Evolutionary conservation across 2,329 filamentous ascomycete genomes (phyloP).

Genomic region (Aureobasidium pullulans): DNA sequence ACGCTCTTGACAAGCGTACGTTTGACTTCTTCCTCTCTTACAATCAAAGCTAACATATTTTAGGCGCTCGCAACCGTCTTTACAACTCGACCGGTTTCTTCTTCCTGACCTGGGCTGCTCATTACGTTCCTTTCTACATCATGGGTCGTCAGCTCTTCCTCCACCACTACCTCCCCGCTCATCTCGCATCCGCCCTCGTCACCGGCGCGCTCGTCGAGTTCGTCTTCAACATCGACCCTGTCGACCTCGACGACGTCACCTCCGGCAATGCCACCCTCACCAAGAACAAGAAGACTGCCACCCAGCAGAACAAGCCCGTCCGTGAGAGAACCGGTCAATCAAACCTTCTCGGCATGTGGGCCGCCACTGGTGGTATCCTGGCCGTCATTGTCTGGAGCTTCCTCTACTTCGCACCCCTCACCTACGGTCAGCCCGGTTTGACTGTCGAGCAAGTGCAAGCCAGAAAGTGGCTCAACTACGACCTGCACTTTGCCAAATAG

Average conservation of each 20-base stretch:
- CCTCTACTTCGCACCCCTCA: slow-evolving; percentile 90
- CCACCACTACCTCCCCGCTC: slow-evolving; percentile 93
- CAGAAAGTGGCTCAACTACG: slow-evolving; percentile 94
- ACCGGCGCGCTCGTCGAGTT: slow-evolving; percentile 91
- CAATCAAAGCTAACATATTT: slow-evolving; percentile 26
- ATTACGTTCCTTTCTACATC: slow-evolving; percentile 95
- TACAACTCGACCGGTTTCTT: slow-evolving; percentile 99
- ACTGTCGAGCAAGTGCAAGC: slow-evolving; percentile 67
- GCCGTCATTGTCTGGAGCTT: slow-evolving; percentile 65
- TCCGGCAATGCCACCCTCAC: slow-evolving; percentile 30
- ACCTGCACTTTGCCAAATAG: slow-evolving; percentile 97
- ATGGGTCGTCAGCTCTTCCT: slow-evolving; percentile 98
- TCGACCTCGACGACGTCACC: slow-evolving; percentile 47
- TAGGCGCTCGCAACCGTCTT: slow-evolving; percentile 81
- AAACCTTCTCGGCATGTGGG: slow-evolving; percentile 72
- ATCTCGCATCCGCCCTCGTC: slow-evolving; percentile 83
- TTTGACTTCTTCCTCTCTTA: slow-evolving; percentile 23
- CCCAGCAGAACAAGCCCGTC: slow-evolving; percentile 62
- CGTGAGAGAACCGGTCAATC: slow-evolving; percentile 73
- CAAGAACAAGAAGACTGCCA: slow-evolving; percentile 26
- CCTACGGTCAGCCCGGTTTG: slow-evolving; percentile 88
- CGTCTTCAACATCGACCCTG: slow-evolving; percentile 83
- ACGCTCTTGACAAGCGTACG: slow-evolving; percentile 89
- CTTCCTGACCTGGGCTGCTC: slow-evolving; percentile 94
- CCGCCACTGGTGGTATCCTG: slow-evolving; percentile 65